Base-by-base conservation (phyloP, 192 early-diverging fungal species). In the Coemansia aciculifera region DNA sequence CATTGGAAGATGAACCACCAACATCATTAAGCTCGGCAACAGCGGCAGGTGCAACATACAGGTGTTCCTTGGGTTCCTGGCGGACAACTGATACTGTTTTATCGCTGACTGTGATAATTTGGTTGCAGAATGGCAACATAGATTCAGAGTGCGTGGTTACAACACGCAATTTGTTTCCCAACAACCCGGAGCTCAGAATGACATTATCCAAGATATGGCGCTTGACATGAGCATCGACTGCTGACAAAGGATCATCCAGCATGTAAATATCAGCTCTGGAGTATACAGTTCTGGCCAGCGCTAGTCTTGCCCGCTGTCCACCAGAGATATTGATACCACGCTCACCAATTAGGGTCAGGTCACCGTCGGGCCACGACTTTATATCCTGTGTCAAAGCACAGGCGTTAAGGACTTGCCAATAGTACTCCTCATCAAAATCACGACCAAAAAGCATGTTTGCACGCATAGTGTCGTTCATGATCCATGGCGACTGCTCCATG, bases 401-500 rank as follows among this genome's bases (percentile, higher is more conserved):
- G 19, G 59, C 59, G 12, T 21, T 5, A 9, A 60, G 5, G 10
- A 60, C 59, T 37, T 60, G 17, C 19, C 38, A 32, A 19, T 37
- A 60, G 38, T 60, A 44, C 38, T 57, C 62, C n/a, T 32, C 15
- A 39, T 70, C 68, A 34, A 56, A 70, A 2, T 43, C 32, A 10
- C 52, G 68, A 9, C 68, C 68, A 59, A 70, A 64, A 15, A 70
- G 13, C 1, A 70, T 63, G 15, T 70, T 70, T 13, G 49, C 62
- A 3, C 68, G 36, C 29, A 70, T n/a, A 0, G 68, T 63, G 1
- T 52, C 62, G 40, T 43, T 64, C 62, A 70, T 56, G 32, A 70
- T 60, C 59, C 59, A 60, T 0, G 93, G 85, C 5, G 85, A 86
- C 62, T 94, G 94, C 10, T 92, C 83, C 15, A 84, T 86, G 73